Base-by-base conservation (phyloP, 1,284 basidiomycete species). In the Pholiota adiposa region DNA sequence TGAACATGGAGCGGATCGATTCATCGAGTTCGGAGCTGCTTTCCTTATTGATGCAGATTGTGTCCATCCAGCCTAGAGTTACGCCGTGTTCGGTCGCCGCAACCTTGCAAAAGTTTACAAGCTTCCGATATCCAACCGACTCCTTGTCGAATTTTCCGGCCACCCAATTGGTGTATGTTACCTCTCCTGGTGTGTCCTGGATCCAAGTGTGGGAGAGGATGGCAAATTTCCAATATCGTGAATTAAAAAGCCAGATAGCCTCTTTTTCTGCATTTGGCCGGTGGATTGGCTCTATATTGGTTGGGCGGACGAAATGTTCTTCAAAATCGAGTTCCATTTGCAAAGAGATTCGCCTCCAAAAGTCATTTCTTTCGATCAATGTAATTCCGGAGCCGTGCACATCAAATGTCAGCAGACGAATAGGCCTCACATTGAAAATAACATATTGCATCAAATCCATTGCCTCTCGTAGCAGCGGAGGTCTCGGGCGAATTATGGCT, bases 151-250 rank as follows among this genome's bases (percentile, higher is more conserved):
- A 31, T 16, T 9, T 18, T 2, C 14, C n/a, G n/a, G 29, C 31
- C 18, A 31, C 7, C 48, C 48, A 49, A 19, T 31, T 27, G 23
- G 25, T 6, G 21, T 49, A 49, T 0, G 31, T 29, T n/a, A 49
- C 48, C 19, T 49, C 48, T n/a, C n/a, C n/a, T 21, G 19, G 48
- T 7, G 8, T 1, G 48, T 29, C 25, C 3, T 18, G 25, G 9
- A 49, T 14, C 48, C 48, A 49, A 14, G 48, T 49, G n/a, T 49
- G 48, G 25, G 48, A 49, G 4, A 49, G 18, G n/a, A 49, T 49
- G 11, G 48, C 48, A n/a, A 31, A 49, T 33, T 18, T 19, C 4
- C 31, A 14, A 11, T 31, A 49, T 31, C 11, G 29, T n/a, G n/a
- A n/a, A n/a, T n/a, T n/a, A n/a, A n/a, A n/a, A n/a, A n/a, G n/a